Evolutionary conservation across 1,284 basidiomycete genomes (phyloP).

Genomic region (Austroboletus niveus): DNA sequence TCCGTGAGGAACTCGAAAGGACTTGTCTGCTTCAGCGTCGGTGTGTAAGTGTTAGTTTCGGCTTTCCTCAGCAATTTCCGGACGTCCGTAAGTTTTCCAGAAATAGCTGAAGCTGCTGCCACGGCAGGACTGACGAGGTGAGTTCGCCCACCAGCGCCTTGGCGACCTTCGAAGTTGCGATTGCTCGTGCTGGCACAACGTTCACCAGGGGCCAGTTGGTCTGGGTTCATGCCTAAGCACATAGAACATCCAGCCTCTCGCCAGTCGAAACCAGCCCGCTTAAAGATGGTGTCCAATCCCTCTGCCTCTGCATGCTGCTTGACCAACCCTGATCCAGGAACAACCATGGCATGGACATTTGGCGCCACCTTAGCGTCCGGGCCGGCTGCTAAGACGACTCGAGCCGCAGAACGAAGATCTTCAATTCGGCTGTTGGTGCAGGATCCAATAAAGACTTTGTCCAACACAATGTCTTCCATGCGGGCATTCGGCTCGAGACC

Average conservation of each 20-base stretch:
- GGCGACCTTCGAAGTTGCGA: constrained; percentile 91
- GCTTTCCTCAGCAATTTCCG: constrained; percentile 71
- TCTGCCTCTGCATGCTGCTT: constrained; percentile 96
- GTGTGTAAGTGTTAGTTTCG: constrained; percentile 43
- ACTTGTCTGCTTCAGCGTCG: constrained; percentile 66
- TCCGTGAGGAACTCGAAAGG: constrained; percentile 78
- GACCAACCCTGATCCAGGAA: constrained; percentile 92
- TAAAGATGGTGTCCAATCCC: constrained; percentile 88
- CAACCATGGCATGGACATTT: constrained; percentile 88
- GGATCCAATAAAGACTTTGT: constrained; percentile 96
- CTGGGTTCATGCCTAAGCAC: constrained; percentile 98
- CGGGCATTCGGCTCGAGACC: constrained; percentile 79
- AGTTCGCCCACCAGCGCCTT: constrained; percentile 81
- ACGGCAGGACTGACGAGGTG: constrained; percentile 94
- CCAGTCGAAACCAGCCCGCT: constrained; percentile 96
- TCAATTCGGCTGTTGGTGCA: constrained; percentile 98
- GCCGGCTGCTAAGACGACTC: constrained; percentile 76
- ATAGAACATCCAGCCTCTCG: constrained; percentile 97
- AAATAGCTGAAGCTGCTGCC: constrained; percentile 93
- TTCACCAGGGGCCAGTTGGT: constrained; percentile 87
- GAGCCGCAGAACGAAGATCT: constrained; percentile 79
- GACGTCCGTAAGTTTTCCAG: constrained; percentile 86
- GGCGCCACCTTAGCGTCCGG: constrained; percentile 77
- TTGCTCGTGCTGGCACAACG: constrained; percentile 97
- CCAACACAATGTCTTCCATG: constrained; percentile 84